These are phyloP conservation scores for Talaromyces adpressus DNA, from an alignment of 495 filamentous ascomycete species.

Conservation along the genomic window DNA sequence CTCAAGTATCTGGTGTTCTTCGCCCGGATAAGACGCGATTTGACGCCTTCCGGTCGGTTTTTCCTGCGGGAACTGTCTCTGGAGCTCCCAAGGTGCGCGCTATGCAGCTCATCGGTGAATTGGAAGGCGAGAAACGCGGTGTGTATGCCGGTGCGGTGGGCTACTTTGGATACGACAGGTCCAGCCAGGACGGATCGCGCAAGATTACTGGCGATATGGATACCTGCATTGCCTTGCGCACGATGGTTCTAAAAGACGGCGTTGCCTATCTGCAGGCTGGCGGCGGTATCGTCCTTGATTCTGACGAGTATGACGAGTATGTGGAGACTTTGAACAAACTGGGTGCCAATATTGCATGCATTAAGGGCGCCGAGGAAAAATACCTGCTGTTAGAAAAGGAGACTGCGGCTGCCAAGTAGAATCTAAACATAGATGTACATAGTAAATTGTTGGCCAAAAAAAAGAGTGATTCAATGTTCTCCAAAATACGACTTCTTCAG, in stretches of 20 bases:
- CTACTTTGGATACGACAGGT: slow-evolving; percentile 51
- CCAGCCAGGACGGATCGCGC: slow-evolving; percentile 27
- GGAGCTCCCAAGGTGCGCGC: slow-evolving; percentile 94
- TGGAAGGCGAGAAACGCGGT: slow-evolving; percentile 88
- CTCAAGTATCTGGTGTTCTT: slow-evolving; percentile 87
- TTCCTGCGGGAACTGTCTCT: slow-evolving; percentile 89
- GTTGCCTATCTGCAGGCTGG: slow-evolving; percentile 90
- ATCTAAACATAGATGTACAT: background rate
- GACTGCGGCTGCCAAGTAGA: slow-evolving; percentile 4
- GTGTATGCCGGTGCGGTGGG: slow-evolving; percentile 97
- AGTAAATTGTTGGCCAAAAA: background rate
- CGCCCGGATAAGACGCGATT: slow-evolving; percentile 81
- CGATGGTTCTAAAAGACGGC: slow-evolving; percentile 90
- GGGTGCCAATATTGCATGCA: slow-evolving; percentile 81
- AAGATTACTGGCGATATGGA: slow-evolving; percentile 82
- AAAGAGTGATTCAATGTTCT: background rate
- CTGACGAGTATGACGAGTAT: slow-evolving; percentile 91
- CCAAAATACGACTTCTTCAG: background rate
- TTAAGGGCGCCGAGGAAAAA: slow-evolving; percentile 72
- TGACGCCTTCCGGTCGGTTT: slow-evolving; percentile 92
- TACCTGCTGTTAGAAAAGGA: slow-evolving; percentile 48
- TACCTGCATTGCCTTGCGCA: slow-evolving; percentile 92
- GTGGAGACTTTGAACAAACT: slow-evolving; percentile 97
- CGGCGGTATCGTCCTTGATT: slow-evolving; percentile 98
- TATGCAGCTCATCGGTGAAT: slow-evolving; percentile 93